These are phyloP conservation scores for Coprinellus micaceus DNA, from an alignment of 768 basidiomycete species.

Conservation along the genomic window DNA sequence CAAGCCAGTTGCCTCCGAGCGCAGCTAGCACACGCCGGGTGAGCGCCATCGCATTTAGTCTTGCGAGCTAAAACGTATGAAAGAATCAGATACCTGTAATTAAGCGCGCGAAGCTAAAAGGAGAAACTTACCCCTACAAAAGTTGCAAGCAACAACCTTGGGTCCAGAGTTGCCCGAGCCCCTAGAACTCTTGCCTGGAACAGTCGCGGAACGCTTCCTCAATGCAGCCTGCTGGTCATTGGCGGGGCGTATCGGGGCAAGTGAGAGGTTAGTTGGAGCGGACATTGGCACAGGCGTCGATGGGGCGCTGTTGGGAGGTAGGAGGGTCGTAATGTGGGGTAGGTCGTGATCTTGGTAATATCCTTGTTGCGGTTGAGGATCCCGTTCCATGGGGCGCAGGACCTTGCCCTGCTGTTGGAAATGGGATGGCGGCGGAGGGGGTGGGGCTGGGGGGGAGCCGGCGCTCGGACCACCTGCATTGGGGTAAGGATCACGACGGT, in stretches of 20 bases:
- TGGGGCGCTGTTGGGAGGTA: conserved; percentile 54
- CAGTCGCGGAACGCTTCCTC: conserved; percentile 66
- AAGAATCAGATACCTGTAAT: neutral
- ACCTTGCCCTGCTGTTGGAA: conserved; percentile 8
- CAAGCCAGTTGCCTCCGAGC: conserved; percentile 71
- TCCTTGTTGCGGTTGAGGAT: conserved; percentile 14
- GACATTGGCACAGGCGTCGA: conserved; percentile 57
- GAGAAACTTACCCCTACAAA: conserved; percentile 68
- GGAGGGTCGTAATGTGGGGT: conserved; percentile 69
- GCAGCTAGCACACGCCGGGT: conserved; percentile 81
- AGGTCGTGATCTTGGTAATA: conserved; percentile 61
- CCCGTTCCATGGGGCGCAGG: conserved; percentile 10
- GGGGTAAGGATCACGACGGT: conserved; percentile 38
- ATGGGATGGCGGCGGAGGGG: conserved; percentile 16
- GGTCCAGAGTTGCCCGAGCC: conserved; percentile 67
- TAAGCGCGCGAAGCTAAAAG: neutral
- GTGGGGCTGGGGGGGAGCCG: conserved; percentile 24
- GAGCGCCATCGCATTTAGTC: conserved; percentile 86
- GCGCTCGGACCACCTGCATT: neutral
- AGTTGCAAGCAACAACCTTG: conserved; percentile 86
- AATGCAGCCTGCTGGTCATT: conserved; percentile 65
- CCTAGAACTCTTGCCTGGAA: conserved; percentile 59
- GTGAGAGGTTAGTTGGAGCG: conserved; percentile 41
- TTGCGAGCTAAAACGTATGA: conserved; percentile 64
- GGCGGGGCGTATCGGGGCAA: conserved; percentile 63